These are phyloP conservation scores for Mycosphaerella arachidis DNA, from an alignment of 2,329 filamentous ascomycete genomes.

Conservation along the genomic window DNA sequence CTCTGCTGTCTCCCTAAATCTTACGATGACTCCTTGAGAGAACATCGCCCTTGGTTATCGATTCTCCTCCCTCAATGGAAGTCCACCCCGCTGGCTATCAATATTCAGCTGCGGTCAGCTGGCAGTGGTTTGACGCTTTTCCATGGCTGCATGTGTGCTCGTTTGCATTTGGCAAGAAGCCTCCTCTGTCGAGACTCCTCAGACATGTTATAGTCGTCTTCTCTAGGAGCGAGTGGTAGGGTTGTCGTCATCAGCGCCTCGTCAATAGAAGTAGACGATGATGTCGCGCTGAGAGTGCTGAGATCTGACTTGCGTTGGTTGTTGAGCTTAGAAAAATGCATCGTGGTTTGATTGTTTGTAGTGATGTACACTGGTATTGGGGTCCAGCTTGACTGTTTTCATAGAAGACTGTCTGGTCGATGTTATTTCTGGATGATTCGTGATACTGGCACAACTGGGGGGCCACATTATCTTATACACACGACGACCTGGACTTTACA, in stretches of 20 bases:
- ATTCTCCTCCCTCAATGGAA: neutral
- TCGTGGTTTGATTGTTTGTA: constrained; percentile 3
- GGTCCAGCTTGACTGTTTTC: neutral
- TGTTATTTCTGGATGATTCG: neutral
- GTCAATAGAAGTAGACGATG: constrained; percentile 23
- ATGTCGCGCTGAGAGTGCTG: constrained; percentile 22
- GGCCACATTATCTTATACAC: neutral
- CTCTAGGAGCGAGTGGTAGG: constrained; percentile 29
- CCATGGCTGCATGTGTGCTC: constrained; percentile 25
- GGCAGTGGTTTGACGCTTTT: constrained; percentile 24
- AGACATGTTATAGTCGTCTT: constrained; percentile 30
- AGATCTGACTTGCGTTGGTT: constrained; percentile 21
- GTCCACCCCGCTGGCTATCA: neutral
- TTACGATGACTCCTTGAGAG: neutral
- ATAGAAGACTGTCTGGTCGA: neutral
- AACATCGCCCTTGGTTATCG: neutral
- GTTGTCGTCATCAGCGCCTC: constrained; percentile 22
- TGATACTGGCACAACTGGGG: neutral
- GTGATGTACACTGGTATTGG: constrained; percentile 8
- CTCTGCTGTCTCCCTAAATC: neutral
- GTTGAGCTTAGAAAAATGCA: constrained; percentile 25
- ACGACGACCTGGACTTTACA: neutral
- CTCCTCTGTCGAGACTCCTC: constrained; percentile 25
- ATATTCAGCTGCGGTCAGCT: constrained; percentile 7
- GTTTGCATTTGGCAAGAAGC: constrained; percentile 29